Conservation (phyloP, 257 asterid genomes). For the Catharanthus roseus region DNA sequence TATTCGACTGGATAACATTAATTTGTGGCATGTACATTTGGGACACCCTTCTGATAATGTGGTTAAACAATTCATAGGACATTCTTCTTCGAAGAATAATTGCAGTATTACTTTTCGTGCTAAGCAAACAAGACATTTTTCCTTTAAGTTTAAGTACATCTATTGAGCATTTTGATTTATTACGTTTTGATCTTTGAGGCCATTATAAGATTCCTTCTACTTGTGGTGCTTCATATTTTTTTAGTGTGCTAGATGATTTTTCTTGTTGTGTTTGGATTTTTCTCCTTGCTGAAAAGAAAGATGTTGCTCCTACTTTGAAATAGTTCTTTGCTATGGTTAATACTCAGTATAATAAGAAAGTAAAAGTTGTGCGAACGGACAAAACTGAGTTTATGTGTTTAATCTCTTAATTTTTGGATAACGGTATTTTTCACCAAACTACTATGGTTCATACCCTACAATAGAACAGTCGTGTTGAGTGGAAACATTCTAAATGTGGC, state of each 20-base stretch:
- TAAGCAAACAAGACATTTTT: not conserved
- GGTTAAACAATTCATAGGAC: no score
- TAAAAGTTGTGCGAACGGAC: not conserved
- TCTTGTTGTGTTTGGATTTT: slow-evolving; percentile 1
- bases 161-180: not conserved
- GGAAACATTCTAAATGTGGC: not conserved
- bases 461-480: no score
- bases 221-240: slow-evolving; percentile 3
- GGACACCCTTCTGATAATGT: no score
- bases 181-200: no score
- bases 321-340: not conserved
- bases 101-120: not conserved
- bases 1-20: no score
- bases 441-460: no score
- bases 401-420: not conserved
- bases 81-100: not conserved
- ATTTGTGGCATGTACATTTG: no score
- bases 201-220: no score
- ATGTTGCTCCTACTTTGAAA: not conserved
- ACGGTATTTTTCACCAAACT: not conserved
- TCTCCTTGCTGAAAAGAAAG: no score
- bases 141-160: not conserved
- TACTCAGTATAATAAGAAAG: not conserved
- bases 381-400: not conserved
- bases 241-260: slow-evolving; percentile 4